Evolutionary conservation across 352 stramenopile species (phyloP).

Genomic region (Phytopythium ostracodes): DNA sequence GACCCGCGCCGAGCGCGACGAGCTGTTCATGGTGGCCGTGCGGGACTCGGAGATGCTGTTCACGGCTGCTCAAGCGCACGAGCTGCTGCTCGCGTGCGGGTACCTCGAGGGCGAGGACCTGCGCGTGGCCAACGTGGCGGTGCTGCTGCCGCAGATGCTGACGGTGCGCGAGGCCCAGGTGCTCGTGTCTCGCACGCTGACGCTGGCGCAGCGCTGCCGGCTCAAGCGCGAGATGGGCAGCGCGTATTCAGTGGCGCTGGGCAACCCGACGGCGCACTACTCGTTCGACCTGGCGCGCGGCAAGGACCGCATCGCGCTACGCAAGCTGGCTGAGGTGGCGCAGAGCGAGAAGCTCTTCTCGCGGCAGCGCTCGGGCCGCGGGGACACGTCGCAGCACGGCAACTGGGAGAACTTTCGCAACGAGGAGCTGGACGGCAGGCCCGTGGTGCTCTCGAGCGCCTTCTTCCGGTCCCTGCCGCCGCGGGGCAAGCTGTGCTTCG

Average conservation of each 20-base stretch:
- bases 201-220: slow-evolving; percentile 61
- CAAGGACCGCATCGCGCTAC: slow-evolving; percentile 69
- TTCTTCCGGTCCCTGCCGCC: slow-evolving; percentile 79
- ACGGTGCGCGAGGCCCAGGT: slow-evolving; percentile 72
- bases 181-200: slow-evolving; percentile 60
- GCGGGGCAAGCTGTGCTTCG: slow-evolving; percentile 80
- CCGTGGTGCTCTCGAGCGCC: slow-evolving; percentile 59
- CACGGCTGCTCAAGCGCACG: slow-evolving; percentile 69
- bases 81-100: slow-evolving; percentile 76
- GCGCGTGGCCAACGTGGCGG: slow-evolving; percentile 64
- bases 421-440: slow-evolving; percentile 74
- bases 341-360: slow-evolving; percentile 82
- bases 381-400: slow-evolving; percentile 85
- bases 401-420: slow-evolving; percentile 93
- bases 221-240: slow-evolving; percentile 82
- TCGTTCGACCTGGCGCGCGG: slow-evolving; percentile 67
- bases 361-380: slow-evolving; percentile 37
- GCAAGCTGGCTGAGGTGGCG: slow-evolving; percentile 81
- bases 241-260: slow-evolving; percentile 79
- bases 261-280: slow-evolving; percentile 83
- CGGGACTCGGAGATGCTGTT: slow-evolving; percentile 80
- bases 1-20: slow-evolving; percentile 64
- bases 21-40: slow-evolving; percentile 73
- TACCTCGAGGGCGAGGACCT: slow-evolving; percentile 47
- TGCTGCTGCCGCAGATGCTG: slow-evolving; percentile 83